Evolutionary conservation across 2,329 filamentous ascomycete genomes (phyloP), one percentile per base, ranked within the genome.

Genomic region (Thyridium curvatum): DNA sequence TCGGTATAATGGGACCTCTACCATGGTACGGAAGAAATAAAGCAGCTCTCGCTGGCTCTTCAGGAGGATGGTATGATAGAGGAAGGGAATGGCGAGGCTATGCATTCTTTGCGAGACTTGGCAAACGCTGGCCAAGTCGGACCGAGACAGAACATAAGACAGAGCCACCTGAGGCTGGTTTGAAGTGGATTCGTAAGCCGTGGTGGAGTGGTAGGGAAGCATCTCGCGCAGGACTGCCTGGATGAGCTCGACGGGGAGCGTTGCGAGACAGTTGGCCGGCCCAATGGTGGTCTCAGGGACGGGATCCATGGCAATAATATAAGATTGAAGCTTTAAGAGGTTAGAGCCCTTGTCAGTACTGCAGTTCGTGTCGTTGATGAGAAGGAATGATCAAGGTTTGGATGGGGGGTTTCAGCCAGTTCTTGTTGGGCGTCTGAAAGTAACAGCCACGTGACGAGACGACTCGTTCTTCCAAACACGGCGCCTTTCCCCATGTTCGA

Each of bases 41-140:
- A 41, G 33, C 39, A 41, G 39, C 34, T 41, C 39, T 41, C 39
- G 39, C 39, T 41, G 33, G 34, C 39, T 41, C 39, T 41, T 41
- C 34, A 41, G 39, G 39, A 41, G 39, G 39, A 41, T 41, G 39
- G 39, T 41, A 41, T 41, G 33, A 41, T 41, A 41, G 39, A 41
- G 39, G 39, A 41, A 41, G 39, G 39, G 39, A 41, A 41, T 36
- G 33, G 39, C 39, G 39, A 41, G 39, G 39, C 33, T 41, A 37
- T 41, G 39, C 33, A 41, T 41, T 28, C 33, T 41, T 41, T 41
- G 32, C 39, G 39, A 41, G 39, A 41, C 39, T 41, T 41, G 39
- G 39, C 33, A 41, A 41, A 41, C 39, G 34, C 39, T 41, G 39
- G 39, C 39, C 33, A 41, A 41, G 39, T 41, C 30, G 39, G 39